These are phyloP conservation scores for Fraxinus latifolia DNA, from an alignment of 305 asterid species.

Conservation along the genomic window DNA sequence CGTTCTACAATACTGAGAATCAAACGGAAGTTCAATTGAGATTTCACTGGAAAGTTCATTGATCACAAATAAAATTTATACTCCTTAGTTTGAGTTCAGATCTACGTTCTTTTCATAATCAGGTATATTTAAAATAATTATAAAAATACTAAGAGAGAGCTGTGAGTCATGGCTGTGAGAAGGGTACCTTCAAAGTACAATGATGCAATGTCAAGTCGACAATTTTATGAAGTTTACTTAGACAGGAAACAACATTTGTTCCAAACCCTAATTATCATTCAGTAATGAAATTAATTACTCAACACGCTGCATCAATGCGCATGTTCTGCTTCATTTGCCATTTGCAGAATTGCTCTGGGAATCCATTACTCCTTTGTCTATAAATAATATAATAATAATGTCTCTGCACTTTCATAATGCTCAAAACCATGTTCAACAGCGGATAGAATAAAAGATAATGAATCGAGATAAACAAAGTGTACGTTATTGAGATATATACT, in stretches of 20 bases:
- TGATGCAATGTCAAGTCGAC: slow-evolving; percentile 23
- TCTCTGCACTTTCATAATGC: not conserved
- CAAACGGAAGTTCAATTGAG: too few species aligned
- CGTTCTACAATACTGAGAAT: too few species aligned
- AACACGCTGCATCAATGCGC: slow-evolving; percentile 14
- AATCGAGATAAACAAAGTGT: not conserved
- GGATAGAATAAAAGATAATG: not conserved
- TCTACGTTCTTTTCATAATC: not conserved
- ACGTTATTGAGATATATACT: not conserved
- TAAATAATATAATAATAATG: not conserved
- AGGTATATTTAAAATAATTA: not conserved
- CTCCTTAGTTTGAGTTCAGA: too few species aligned
- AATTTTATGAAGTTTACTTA: not conserved
- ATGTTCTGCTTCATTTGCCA: slow-evolving; percentile 19
- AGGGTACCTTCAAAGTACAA: not conserved
- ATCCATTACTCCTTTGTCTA: not conserved
- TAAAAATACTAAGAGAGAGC: not conserved
- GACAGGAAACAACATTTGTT: not conserved
- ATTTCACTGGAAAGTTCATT: too few species aligned
- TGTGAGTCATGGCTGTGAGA: not conserved
- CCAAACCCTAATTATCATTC: slow-evolving; percentile 2
- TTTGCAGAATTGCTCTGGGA: not conserved
- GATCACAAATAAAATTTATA: too few species aligned
- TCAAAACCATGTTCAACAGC: not conserved
- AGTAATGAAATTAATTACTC: not conserved